These are phyloP conservation scores for Ascomycota sp. DNA, from an alignment of 2,329 filamentous ascomycete genomes.

Conservation along the genomic window DNA sequence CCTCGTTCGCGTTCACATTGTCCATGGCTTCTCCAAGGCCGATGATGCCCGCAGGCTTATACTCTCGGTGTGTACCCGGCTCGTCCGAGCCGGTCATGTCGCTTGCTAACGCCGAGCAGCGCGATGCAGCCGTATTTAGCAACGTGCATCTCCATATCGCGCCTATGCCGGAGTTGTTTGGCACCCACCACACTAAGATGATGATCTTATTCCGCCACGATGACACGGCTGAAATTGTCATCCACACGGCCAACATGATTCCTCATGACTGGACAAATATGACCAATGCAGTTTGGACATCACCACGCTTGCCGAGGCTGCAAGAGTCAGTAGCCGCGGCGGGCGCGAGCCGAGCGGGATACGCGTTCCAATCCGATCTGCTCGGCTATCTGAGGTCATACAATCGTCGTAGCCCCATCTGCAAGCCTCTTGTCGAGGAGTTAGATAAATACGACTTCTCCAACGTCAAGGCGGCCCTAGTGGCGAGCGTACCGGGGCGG, in stretches of 20 bases:
- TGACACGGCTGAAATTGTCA: constrained; percentile 54
- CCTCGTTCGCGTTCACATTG: constrained; percentile 30
- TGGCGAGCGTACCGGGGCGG: constrained; percentile 60
- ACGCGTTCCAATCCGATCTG: constrained; percentile 51
- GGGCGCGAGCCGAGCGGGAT: too few species aligned
- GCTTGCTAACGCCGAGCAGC: constrained; percentile 18
- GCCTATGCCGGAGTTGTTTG: constrained; percentile 66
- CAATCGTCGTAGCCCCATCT: constrained; percentile 32
- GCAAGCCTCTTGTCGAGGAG: constrained; percentile 31
- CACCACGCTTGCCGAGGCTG: constrained; percentile 42
- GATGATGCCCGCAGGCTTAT: constrained; percentile 38
- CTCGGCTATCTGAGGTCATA: constrained; percentile 55
- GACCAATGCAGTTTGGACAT: constrained; percentile 67
- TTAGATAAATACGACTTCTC: constrained; percentile 50
- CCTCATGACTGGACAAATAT: constrained; percentile 69
- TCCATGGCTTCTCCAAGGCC: constrained; percentile 45
- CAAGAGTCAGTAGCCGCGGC: too few species aligned
- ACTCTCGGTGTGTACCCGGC: constrained; percentile 29
- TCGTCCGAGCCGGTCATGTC: background rate
- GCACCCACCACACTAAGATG: constrained; percentile 79
- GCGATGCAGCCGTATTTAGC: constrained; percentile 35
- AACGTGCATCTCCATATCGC: constrained; percentile 56
- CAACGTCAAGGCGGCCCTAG: constrained; percentile 43
- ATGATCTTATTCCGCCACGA: constrained; percentile 65
- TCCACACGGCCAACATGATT: constrained; percentile 91